These are phyloP conservation scores for Arachis hypogaea DNA, from an alignment of 306 rosid species.

Conservation along the genomic window DNA sequence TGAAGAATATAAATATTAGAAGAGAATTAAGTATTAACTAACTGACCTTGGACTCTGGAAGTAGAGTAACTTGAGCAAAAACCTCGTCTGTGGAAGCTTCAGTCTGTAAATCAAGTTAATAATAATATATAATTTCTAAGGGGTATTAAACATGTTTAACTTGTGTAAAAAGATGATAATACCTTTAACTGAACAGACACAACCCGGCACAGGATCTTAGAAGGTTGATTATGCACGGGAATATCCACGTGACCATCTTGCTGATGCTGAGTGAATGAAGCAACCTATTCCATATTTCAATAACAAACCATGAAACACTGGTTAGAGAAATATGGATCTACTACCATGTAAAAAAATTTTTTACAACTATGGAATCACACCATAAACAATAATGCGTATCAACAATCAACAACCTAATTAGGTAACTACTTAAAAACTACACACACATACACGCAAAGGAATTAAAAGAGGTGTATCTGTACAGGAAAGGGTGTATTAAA, in stretches of 20 bases:
- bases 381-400: no score
- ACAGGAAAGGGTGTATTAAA: no score
- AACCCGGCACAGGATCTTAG: constrained; percentile 70
- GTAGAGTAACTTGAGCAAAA: constrained; percentile 57
- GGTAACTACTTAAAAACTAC: no score
- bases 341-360: no score
- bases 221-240: constrained; percentile 57
- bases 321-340: neutral
- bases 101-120: constrained; percentile 53
- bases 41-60: constrained; percentile 53
- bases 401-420: no score
- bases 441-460: no score
- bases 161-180: constrained; percentile 4
- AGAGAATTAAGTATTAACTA: neutral
- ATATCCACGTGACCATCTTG: constrained; percentile 48
- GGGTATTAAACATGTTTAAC: neutral
- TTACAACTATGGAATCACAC: no score
- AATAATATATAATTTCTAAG: constrained; percentile 8
- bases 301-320: constrained; percentile 18
- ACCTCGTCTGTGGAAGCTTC: constrained; percentile 64
- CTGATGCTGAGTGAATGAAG: constrained; percentile 41
- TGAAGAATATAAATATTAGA: no score
- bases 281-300: constrained; percentile 52
- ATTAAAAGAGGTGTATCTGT: no score
- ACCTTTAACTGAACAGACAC: constrained; percentile 59